Base-by-base conservation (phyloP, 2,329 filamentous ascomycete species). In the Colletotrichum trifolii region DNA sequence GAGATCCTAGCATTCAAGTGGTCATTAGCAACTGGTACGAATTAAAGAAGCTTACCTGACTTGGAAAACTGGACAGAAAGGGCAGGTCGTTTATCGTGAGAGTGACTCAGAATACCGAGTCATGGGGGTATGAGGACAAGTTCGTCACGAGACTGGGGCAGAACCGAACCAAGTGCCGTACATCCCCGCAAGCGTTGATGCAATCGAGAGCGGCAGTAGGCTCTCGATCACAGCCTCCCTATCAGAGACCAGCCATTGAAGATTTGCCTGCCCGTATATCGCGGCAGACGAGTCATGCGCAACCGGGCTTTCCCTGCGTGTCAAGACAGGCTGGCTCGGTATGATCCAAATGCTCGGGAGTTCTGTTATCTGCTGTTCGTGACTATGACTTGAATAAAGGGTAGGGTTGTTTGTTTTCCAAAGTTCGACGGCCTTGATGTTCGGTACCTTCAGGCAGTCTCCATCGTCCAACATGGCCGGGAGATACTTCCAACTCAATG, bases 1-100 rank as follows among this genome's bases (percentile, higher is more conserved):
- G 43, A 12, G 46, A 33, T 4, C 11, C 13, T 10, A 49, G 8
- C 7, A 33, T 49, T 6, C 33, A 33, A 25, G 45, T 17, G 2
- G 17, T 12, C 25, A 17, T 8, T 17, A 9, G 43, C 13, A 2
- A 4, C 2, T 9, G 11, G n/a, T 17, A 15, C 2, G 6, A n/a
- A 50, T 49, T 15, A 12, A 56, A 61, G 49, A 61, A 61, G 59
- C 52, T 61, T 61, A 49, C 38, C n/a, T 17, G 33, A 12, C 11
- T 36, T 45, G 45, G 12, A n/a, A 33, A 45, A 45, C 52, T 45
- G 42, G 12, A 49, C 59, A 6, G 50, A 49, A 49, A 9, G 38
- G 45, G 59, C 55, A 61, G 59, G 39, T 9, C 13, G 15, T 34
- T n/a, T 6, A 9, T 6, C n/a, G 43, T 17, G 43, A 15, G 15